phyloP scores from a whole-genome alignment of 2,329 filamentous ascomycete genomes.

The Bipolaris gigantea region DNA sequence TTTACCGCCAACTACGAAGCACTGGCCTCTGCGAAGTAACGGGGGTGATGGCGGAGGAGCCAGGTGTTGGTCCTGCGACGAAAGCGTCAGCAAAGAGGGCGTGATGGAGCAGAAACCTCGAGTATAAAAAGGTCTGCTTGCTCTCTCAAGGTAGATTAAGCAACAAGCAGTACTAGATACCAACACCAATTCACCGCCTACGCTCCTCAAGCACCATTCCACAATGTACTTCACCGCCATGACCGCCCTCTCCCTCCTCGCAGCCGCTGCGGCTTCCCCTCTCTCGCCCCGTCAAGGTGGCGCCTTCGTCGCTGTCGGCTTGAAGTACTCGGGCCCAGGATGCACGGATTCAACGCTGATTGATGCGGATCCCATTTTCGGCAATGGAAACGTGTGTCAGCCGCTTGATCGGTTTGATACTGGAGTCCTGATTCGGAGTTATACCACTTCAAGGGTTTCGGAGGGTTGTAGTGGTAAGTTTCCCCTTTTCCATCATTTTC shows the following conservation, averaged over 20 bases:
- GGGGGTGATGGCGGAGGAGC: background rate
- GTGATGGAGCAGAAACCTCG: too few relatives aligned
- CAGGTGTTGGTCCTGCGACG: background rate
- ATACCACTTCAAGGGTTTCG: constrained; percentile 7
- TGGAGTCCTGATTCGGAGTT: constrained; percentile 12
- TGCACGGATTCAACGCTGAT: constrained; percentile 14
- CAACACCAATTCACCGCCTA: background rate
- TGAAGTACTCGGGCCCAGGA: constrained; percentile 17
- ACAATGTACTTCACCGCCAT: background rate
- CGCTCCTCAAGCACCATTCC: background rate
- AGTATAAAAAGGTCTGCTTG: background rate
- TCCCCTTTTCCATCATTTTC: background rate
- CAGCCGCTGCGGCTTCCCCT: background rate
- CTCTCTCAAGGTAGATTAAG: background rate
- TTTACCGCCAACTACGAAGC: background rate
- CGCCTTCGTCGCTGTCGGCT: constrained; percentile 15
- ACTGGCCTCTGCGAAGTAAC: background rate
- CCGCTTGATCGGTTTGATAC: constrained; percentile 14
- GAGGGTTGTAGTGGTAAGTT: background rate
- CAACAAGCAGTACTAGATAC: background rate
- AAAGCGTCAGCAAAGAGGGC: background rate
- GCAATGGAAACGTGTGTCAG: constrained; percentile 16
- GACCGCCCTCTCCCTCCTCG: background rate
- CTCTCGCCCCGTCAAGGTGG: background rate
- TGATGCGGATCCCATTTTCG: constrained; percentile 22